phyloP scores from a whole-genome alignment of 768 basidiomycete species.

The Leccinellum rugosiceps region DNA sequence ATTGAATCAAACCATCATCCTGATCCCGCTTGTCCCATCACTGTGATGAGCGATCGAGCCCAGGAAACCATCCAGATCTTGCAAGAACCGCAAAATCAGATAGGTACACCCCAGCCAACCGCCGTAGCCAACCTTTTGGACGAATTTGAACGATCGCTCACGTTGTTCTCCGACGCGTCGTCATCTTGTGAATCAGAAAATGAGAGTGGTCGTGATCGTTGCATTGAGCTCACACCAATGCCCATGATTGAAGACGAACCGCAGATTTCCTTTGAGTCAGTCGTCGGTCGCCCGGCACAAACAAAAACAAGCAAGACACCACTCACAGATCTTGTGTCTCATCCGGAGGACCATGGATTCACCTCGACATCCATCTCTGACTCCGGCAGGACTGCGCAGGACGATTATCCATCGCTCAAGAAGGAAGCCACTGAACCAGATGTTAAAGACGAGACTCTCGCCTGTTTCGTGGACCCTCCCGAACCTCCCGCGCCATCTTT shows the following conservation, averaged over 20 bases:
- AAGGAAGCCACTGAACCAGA: neutral
- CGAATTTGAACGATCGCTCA: constrained; percentile 10
- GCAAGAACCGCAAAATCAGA: neutral
- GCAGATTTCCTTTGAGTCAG: neutral
- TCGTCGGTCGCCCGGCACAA: neutral
- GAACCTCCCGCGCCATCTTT: neutral
- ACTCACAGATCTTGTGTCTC: neutral
- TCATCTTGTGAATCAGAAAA: neutral
- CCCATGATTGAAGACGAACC: neutral
- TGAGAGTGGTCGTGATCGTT: neutral
- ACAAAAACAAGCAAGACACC: neutral
- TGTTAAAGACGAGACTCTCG: neutral
- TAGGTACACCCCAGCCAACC: neutral
- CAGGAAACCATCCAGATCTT: neutral
- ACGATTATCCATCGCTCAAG: neutral
- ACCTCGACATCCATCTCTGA: neutral
- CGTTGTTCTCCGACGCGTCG: neutral
- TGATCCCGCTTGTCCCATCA: neutral
- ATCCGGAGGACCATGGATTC: too few species aligned
- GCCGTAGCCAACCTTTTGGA: constrained; percentile 3
- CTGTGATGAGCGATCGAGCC: neutral
- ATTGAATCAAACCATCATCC: neutral
- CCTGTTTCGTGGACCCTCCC: neutral
- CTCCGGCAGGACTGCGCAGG: neutral
- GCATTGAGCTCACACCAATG: neutral